Evolutionary conservation across 306 rosid species (phyloP).

Genomic region (Cicer bijugum): DNA sequence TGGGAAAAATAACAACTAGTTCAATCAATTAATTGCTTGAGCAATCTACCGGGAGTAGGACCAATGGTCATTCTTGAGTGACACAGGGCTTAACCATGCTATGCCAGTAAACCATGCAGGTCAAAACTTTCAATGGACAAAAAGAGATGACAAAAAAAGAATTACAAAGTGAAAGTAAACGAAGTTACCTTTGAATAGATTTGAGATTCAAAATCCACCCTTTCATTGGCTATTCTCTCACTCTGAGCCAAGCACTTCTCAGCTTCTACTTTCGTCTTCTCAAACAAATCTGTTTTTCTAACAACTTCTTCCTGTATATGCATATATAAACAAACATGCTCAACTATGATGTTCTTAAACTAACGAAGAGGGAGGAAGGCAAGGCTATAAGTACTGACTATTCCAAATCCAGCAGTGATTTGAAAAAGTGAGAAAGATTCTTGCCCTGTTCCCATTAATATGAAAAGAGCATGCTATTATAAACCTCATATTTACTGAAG

Average conservation of each 20-base stretch:
- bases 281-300: conserved; percentile 63
- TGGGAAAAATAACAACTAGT: conserved; percentile 12
- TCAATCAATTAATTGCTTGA: conserved; percentile 24
- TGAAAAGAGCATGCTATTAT: conserved; percentile 18
- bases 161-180: conserved; percentile 13
- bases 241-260: conserved; percentile 81
- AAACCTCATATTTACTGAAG: conserved; percentile 19
- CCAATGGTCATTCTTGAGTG: conserved; percentile 8
- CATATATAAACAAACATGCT: conserved; percentile 27
- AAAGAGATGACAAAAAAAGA: conserved; percentile 27
- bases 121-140: conserved; percentile 23
- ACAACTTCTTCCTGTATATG: conserved; percentile 83
- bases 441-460: conserved; percentile 20
- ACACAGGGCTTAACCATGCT: conserved; percentile 10
- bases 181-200: conserved; percentile 69
- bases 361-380: not conserved
- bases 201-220: conserved; percentile 77
- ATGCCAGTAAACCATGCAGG: conserved; percentile 26
- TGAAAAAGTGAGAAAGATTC: conserved; percentile 2
- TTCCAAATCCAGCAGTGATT: conserved; percentile 3
- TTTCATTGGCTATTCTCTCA: conserved; percentile 70
- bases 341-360: conserved; percentile 25
- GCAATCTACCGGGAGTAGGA: not conserved
- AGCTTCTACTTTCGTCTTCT: conserved; percentile 82
- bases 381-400: not conserved